Evolutionary conservation across 1,139 yeast genomes (phyloP).

Genomic region (Kluyveromyces sp.): DNA sequence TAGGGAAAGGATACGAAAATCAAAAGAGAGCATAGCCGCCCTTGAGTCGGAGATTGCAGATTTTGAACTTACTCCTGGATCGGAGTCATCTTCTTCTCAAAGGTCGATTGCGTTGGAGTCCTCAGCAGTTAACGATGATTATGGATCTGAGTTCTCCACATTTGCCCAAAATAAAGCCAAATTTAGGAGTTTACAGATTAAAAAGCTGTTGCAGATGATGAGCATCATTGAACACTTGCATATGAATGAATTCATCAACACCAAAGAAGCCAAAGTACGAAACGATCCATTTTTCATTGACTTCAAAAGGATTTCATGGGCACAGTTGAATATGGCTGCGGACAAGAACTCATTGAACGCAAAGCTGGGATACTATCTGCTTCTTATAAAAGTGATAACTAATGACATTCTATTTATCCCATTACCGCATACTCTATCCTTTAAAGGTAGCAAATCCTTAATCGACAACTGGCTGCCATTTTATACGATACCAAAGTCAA

Average conservation of each 20-base stretch:
- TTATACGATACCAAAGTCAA: conserved; percentile 18
- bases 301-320: conserved; percentile 5
- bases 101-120: neutral
- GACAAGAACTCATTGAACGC: conserved; percentile 14
- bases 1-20: conserved; percentile 8
- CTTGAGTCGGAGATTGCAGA: neutral
- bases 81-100: neutral
- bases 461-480: conserved; percentile 21
- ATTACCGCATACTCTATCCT: conserved; percentile 23
- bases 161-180: conserved; percentile 18
- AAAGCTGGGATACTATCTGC: conserved; percentile 25
- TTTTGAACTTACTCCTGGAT: neutral
- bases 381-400: conserved; percentile 23
- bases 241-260: conserved; percentile 7
- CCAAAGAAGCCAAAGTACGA: neutral
- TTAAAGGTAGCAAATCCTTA: conserved; percentile 27
- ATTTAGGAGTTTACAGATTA: conserved; percentile 15
- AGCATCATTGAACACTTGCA: conserved; percentile 14
- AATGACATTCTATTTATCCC: conserved; percentile 18
- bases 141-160: conserved; percentile 24
- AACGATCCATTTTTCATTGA: conserved; percentile 7
- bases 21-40: conserved; percentile 6
- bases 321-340: neutral
- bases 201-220: conserved; percentile 19
- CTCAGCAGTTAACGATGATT: conserved; percentile 9